Base-by-base conservation (phyloP, 2,329 filamentous ascomycete genomes). In the Colletotrichum filicis region DNA sequence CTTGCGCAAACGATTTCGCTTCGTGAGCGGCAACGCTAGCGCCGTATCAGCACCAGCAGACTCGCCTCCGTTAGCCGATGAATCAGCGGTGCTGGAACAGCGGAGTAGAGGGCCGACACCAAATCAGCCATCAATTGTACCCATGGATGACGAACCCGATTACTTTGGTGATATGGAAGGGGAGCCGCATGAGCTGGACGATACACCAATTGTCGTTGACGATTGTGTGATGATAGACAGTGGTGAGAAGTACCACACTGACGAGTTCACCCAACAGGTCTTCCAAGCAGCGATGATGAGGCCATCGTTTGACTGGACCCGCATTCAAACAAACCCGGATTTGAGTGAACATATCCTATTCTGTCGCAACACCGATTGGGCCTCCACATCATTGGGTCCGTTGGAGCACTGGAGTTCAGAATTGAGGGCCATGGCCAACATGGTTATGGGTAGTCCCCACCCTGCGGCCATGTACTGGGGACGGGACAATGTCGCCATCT, bases 391-490 rank as follows among this genome's bases (percentile, higher is more conserved):
- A 4, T 85, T 97, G 1, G 94, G 94, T 0, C 92, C 94, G 0
- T 94, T 97, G 24, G 92, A 94, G 74, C 83, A 86, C 60, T 97
- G 94, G 94, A 85, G 88, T 1, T 83, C 89, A 35, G 93, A 95
- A 76, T 83, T 97, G 61, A 89, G 94, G 66, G 90, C 91, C 74
- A 94, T 95, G 91, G 92, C 93, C 62, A 96, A 95, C 80, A 83
- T 96, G 56, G 91, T 97, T 76, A 95, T 97, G 93, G 92, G 90
- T 16, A 93, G 90, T 71, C 93, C 93, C 12, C 91, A 95, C 78
- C 92, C 93, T 1, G 90, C 92, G 5, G 92, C 92, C 8, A 90
- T 95, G 87, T 96, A 95, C 80, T 96, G 94, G 94, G 94, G 94
- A 0, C 85, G 87, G 2, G 91, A 95, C 14, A 85, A 90, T 55